Conservation (phyloP, 768 basidiomycete genomes). For the Panellus pusillus region DNA sequence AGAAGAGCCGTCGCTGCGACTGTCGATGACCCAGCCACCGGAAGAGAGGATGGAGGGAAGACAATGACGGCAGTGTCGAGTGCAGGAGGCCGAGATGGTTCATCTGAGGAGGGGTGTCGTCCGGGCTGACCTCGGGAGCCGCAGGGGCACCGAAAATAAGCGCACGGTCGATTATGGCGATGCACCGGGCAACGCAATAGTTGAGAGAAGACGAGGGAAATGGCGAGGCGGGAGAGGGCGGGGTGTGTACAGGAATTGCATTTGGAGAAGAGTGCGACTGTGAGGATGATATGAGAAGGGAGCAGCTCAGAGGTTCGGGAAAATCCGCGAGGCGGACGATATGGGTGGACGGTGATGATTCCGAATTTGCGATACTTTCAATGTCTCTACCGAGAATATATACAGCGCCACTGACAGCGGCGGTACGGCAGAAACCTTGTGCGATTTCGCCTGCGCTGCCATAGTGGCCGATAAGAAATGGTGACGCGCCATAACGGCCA, state of each 20-base stretch:
- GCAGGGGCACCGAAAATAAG: conserved; percentile 14
- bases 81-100: not conserved
- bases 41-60: conserved; percentile 68
- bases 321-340: conserved; percentile 57
- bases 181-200: conserved; percentile 42
- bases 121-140: conserved; percentile 23
- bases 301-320: conserved; percentile 55
- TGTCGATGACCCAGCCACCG: conserved; percentile 43
- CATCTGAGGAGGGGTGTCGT: conserved; percentile 11
- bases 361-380: conserved; percentile 23
- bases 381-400: conserved; percentile 69
- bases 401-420: conserved; percentile 77
- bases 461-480: conserved; percentile 94
- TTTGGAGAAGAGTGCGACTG: conserved; percentile 24
- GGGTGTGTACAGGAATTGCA: conserved; percentile 21
- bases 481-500: conserved; percentile 78
- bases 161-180: conserved; percentile 51
- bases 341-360: conserved; percentile 31
- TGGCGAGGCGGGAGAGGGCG: not conserved
- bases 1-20: conserved; percentile 62
- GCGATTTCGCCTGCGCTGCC: conserved; percentile 90
- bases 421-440: conserved; percentile 86
- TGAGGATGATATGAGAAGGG: conserved; percentile 54
- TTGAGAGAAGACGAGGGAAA: conserved; percentile 5
- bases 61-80: conserved; percentile 70